Evolutionary conservation across 2,329 filamentous ascomycete species (phyloP), one percentile per base, ranked within the genome.

Genomic region (Drechslerella dactyloides): DNA sequence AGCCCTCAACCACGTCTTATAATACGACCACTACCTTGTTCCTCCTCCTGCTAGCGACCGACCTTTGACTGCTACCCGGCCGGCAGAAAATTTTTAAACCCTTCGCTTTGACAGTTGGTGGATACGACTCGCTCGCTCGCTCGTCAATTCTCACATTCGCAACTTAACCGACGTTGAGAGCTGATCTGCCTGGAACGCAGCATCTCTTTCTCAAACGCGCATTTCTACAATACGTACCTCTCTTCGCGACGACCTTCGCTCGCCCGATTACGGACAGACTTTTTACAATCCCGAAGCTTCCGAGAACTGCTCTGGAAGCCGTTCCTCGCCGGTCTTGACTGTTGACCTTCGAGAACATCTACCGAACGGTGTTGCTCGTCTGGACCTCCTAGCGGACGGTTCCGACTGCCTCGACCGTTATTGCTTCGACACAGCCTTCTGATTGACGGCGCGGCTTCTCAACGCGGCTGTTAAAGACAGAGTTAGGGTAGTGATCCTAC

Each of bases 1-100:
- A 63, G 27, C 48, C 66, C 59, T 64, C 54, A 59, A n/a, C 24
- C 42, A 46, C 37, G 40, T 64, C 40, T 70, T 30, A 30, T 44
- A 53, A 15, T 69, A 33, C 27, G 27, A 33, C 27, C 27, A 33
- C 27, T 33, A 33, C 27, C 27, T 33, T 33, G 27, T 33, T 33
- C 27, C 8, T 8, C n/a, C n/a, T 50, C 13, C 19, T 62, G 44
- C 23, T 11, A 40, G 8, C 42, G 15, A 46, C 42, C 8, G 37
- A 8, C 37, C 8, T 8, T 21, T 46, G 42, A 21, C 42, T 3
- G 19, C 19, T 46, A 21, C 15, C 42, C 4, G 42, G 4, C 15
- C 15, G 15, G 42, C 15, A 46, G 42, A 46, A 46, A 46, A 46
- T n/a, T 46, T 46, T 46, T 46, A n/a, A n/a, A 46, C 3, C 42